Percentiles rank a stretch among this genome's conserved stretches.
Conservation (phyloP, 495 filamentous ascomycete species). For the Neurospora cerealis region DNA sequence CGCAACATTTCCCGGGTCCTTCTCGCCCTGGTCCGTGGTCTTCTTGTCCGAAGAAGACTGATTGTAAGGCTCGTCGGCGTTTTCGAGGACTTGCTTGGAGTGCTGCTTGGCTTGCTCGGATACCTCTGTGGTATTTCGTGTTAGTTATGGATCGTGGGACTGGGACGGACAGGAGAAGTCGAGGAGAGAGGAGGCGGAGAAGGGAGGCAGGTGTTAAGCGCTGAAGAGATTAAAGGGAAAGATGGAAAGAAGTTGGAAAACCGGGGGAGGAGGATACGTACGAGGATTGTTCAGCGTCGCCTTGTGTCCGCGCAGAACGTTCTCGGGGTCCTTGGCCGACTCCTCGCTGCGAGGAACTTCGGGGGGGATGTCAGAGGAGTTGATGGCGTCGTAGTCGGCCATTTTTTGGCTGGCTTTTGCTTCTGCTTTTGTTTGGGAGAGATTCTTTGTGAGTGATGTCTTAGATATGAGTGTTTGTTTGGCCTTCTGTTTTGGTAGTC, state of each 20-base stretch:
- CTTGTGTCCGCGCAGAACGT: conserved; percentile 39
- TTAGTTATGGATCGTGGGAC: not conserved
- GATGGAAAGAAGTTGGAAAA: not conserved
- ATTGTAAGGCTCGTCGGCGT: conserved; percentile 22
- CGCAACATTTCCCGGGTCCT: conserved; percentile 33
- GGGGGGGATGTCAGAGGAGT: conserved; percentile 10
- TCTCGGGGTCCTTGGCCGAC: conserved; percentile 19
- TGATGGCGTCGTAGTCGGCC: not conserved
- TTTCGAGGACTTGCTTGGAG: conserved; percentile 33
- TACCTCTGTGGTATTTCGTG: conserved; percentile 17
- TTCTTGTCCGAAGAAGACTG: conserved; percentile 7
- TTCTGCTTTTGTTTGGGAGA: not conserved
- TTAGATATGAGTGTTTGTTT: too few species aligned
- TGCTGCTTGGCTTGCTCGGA: conserved; percentile 37
- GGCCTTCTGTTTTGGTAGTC: too few species aligned
- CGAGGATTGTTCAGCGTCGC: conserved; percentile 38
- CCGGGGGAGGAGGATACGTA: conserved; percentile 8
- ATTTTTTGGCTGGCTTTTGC: conserved; percentile 2
- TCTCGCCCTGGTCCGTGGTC: conserved; percentile 13
- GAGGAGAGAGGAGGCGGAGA: too few species aligned
- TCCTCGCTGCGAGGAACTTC: conserved; percentile 10
- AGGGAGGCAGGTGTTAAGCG: not conserved
- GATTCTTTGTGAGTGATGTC: not conserved
- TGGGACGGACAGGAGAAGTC: not conserved
- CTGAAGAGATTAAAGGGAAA: too few species aligned